Evolutionary conservation across 371 early-diverging fungal species (phyloP), one percentile per base, ranked within the genome.

Genomic region (Zychaea mexicana): DNA sequence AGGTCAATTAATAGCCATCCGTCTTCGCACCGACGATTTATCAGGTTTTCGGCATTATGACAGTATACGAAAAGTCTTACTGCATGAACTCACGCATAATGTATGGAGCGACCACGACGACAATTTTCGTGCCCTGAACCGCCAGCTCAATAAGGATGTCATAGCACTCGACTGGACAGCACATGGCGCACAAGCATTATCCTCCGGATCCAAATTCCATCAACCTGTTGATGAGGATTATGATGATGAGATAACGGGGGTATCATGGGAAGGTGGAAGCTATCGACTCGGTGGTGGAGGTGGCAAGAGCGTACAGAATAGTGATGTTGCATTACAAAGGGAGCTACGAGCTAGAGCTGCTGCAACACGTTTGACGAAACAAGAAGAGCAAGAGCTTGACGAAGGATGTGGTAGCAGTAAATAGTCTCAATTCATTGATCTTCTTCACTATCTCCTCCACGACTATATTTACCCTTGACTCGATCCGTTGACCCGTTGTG

Each of bases 81-180:
- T 96, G 61, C 97, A 97, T 66, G 97, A 97, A 73, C 84, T 97
- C 9, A 85, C 94, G 0, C 97, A 97, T 62, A 94, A 89, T 76
- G 90, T 76, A 52, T 89, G 88, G 82, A 65, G 79, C 15, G 93
- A 88, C 9, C 97, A 96, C 55, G 93, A 93, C 67, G 87, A 87
- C 15, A 78, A 86, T 27, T 96, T 96, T 68, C 93, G 93, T 72
- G 79, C 80, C 6, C 77, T 96, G 8, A 91, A 94, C 65, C 81
- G 94, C 49, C 83, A 90, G 63, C 79, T 93, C 21, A 93, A 91
- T 64, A 83, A 85, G 64, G 92, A 94, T 58, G 88, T 89, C 0
- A 76, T 88, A 13, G 72, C 72, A 24, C 61, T 90, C 53, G 87
- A 90, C 60, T 88, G 89, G 88, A 86, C 86, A 17, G 79, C 78